Base-by-base conservation (phyloP, 192 early-diverging fungal genomes). In the Backusella tuberculispora region DNA sequence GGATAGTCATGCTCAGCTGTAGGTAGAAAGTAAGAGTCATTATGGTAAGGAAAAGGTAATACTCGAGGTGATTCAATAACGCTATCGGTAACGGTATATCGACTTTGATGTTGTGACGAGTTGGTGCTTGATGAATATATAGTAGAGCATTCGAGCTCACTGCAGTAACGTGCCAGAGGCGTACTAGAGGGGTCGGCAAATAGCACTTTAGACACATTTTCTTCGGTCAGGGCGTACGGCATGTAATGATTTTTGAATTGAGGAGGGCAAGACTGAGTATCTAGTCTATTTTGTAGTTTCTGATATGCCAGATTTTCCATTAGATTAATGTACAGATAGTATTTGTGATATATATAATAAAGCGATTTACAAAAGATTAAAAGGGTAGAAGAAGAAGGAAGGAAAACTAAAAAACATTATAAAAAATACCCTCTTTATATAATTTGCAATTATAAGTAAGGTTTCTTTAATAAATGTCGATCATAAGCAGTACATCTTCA, bases 1-100 rank as follows among this genome's bases (percentile, higher is more conserved):
- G 66, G 66, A 19, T 67, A 67, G 12, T 67, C 66, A 67, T 71
- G 69, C 40, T 71, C 69, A n/a, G 53, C 75, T 44, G 70, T 65
- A 26, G 75, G 69, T 41, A 71, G 37, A 14, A 76, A 76, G n/a
- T 37, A 71, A 40, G 67, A 76, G 21, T 70, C 69, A 17, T 76
- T 76, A 13, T 76, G 75, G 38, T 76, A 76, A 47, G 69, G 69
- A 8, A 71, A 71, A n/a, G 69, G 75, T 14, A 76, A 44, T 2
- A 71, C 15, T n/a, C 75, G 75, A 19, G 75, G 68, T 0, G 44
- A 71, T 63, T 71, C 60, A 2, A 71, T 8, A 66, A 74, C 73
- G 12, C 64, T 34, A 48, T 74, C 63, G n/a, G 37, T 19, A 43
- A 63, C 10, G 6, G 42, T 69, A 7, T 46, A 29, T 45, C 21